These are phyloP conservation scores for Trichoderma aggressivum DNA, from an alignment of 2,329 filamentous ascomycete species.

Conservation along the genomic window DNA sequence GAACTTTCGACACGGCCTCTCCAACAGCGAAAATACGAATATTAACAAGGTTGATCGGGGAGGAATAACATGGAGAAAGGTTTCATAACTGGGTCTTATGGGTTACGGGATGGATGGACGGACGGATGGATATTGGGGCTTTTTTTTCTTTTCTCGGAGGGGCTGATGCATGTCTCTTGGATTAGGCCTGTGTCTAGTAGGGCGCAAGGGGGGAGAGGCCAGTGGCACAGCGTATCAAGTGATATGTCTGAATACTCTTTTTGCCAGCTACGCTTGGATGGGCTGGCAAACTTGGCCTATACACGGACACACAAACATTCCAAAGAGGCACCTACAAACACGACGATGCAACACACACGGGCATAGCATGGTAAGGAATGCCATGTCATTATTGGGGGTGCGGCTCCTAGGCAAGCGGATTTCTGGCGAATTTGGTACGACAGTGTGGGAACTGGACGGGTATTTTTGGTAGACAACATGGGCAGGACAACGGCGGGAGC, in stretches of 20 bases:
- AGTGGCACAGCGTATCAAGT: neutral
- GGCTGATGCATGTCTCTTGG: neutral
- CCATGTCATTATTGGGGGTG: neutral
- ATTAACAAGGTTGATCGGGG: neutral
- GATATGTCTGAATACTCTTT: neutral
- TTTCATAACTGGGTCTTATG: neutral
- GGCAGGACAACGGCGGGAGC: neutral
- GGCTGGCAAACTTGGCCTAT: neutral
- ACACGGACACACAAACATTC: conserved; percentile 9
- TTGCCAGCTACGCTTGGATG: neutral
- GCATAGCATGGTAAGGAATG: neutral
- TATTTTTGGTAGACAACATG: neutral
- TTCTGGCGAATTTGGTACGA: neutral
- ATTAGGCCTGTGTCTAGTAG: neutral
- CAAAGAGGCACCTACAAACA: neutral
- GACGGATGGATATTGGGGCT: neutral
- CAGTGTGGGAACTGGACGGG: neutral
- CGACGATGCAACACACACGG: neutral
- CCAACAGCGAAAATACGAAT: neutral
- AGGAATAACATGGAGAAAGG: neutral
- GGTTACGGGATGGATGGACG: neutral
- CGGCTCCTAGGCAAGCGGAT: neutral
- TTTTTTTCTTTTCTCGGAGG: neutral
- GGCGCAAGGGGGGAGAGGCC: neutral
- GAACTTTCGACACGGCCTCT: neutral